These are phyloP conservation scores for Kalanchoe fedtschenkoi DNA, from an alignment of 164 flowering plant genomes.

Conservation along the genomic window DNA sequence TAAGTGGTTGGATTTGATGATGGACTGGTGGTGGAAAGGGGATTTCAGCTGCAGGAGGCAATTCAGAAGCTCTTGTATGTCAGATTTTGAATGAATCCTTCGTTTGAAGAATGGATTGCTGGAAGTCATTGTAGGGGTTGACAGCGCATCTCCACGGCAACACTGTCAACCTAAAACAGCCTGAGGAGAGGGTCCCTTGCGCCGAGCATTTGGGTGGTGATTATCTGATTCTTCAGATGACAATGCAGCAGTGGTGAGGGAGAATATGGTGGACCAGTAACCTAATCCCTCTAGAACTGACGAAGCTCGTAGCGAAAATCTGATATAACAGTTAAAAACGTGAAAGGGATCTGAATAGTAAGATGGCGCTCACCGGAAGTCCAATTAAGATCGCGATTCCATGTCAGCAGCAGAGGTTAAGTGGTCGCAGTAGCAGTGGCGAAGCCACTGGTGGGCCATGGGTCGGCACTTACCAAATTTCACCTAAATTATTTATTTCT, in stretches of 20 bases:
- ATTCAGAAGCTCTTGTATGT: slow-evolving; percentile 6
- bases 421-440: too few relatives aligned
- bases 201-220: neutral
- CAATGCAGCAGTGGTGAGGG: neutral
- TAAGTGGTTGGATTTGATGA: too few relatives aligned
- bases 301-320: too few relatives aligned
- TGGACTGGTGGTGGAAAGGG: neutral
- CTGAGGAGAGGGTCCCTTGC: neutral
- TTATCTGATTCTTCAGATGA: slow-evolving; percentile 1
- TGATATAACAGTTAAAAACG: too few relatives aligned
- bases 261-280: slow-evolving; percentile 3
- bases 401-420: too few relatives aligned
- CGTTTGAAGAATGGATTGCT: slow-evolving; percentile 4
- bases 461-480: too few relatives aligned
- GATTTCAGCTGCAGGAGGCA: slow-evolving; percentile 6
- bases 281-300: too few relatives aligned
- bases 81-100: neutral
- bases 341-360: too few relatives aligned
- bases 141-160: neutral
- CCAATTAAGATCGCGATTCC: too few relatives aligned
- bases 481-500: too few relatives aligned
- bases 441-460: too few relatives aligned
- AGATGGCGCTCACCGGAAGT: too few relatives aligned
- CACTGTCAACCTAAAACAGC: neutral
- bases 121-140: slow-evolving; percentile 4